These are phyloP conservation scores for Pythium aphanidermatum DNA, from an alignment of 352 stramenopile species.

Conservation along the genomic window DNA sequence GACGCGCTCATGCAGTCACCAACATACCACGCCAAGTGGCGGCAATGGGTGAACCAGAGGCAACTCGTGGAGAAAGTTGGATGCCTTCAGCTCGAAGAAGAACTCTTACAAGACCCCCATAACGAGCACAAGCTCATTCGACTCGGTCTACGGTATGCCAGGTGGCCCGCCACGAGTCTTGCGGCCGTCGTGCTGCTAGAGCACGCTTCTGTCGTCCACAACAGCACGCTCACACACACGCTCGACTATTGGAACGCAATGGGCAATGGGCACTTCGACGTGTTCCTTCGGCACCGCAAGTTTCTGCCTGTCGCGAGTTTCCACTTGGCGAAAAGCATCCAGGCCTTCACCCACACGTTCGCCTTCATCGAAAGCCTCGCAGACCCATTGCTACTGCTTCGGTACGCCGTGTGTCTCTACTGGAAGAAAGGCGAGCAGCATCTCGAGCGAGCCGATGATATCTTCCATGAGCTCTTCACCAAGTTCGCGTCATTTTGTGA, in stretches of 20 bases:
- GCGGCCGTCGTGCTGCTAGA: constrained; percentile 51
- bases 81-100: constrained; percentile 60
- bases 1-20: constrained; percentile 7
- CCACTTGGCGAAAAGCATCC: constrained; percentile 41
- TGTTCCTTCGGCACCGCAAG: constrained; percentile 61
- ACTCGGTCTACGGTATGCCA: constrained; percentile 53
- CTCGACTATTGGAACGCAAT: constrained; percentile 70
- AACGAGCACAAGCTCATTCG: constrained; percentile 45
- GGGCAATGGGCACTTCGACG: constrained; percentile 53
- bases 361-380: constrained; percentile 57
- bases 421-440: constrained; percentile 43
- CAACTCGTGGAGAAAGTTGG: constrained; percentile 62
- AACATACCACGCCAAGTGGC: constrained; percentile 58
- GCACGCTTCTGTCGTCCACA: constrained; percentile 36
- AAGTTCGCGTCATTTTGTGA: constrained; percentile 62
- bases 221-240: constrained; percentile 26
- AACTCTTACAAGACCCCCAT: constrained; percentile 35
- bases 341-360: constrained; percentile 53
- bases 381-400: constrained; percentile 50
- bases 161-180: constrained; percentile 43
- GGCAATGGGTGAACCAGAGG: constrained; percentile 35
- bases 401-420: constrained; percentile 57
- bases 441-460: constrained; percentile 45
- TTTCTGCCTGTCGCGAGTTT: constrained; percentile 46
- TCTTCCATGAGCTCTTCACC: constrained; percentile 45